These are phyloP conservation scores for Pelargonium nanum DNA, from an alignment of 345 rosid genomes.

Conservation along the genomic window DNA sequence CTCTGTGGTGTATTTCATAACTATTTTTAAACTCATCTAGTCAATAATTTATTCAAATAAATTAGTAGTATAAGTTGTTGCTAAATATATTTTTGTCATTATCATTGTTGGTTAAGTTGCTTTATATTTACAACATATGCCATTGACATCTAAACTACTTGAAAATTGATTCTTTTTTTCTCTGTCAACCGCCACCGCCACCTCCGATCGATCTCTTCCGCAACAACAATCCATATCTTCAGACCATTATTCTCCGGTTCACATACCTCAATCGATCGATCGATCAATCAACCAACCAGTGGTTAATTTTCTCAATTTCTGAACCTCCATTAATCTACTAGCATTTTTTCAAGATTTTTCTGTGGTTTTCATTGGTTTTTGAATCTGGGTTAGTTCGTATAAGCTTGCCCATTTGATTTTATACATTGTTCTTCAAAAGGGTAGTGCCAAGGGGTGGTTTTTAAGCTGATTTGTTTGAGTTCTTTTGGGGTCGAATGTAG, in stretches of 20 bases:
- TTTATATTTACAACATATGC: background rate
- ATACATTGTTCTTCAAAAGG: background rate
- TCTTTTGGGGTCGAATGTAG: constrained; percentile 4
- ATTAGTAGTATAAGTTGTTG: no score
- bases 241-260: background rate
- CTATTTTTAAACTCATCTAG: no score
- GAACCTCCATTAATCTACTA: background rate
- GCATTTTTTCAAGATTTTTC: background rate
- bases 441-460: constrained; percentile 1
- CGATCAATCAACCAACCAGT: background rate
- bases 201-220: background rate
- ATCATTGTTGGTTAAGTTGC: no score
- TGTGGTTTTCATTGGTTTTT: background rate
- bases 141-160: background rate
- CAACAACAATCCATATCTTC: background rate
- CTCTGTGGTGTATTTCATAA: no score
- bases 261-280: background rate
- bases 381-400: constrained; percentile 10
- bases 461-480: constrained; percentile 4
- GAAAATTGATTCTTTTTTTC: background rate
- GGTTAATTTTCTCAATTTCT: constrained; percentile 6
- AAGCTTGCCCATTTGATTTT: constrained; percentile 7
- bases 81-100: no score
- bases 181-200: background rate
- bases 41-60: no score